Percentiles rank a stretch among this genome's conserved stretches.
Conservation (phyloP, 371 early-diverging fungal genomes). For the Syncephalastrum monosporum region DNA sequence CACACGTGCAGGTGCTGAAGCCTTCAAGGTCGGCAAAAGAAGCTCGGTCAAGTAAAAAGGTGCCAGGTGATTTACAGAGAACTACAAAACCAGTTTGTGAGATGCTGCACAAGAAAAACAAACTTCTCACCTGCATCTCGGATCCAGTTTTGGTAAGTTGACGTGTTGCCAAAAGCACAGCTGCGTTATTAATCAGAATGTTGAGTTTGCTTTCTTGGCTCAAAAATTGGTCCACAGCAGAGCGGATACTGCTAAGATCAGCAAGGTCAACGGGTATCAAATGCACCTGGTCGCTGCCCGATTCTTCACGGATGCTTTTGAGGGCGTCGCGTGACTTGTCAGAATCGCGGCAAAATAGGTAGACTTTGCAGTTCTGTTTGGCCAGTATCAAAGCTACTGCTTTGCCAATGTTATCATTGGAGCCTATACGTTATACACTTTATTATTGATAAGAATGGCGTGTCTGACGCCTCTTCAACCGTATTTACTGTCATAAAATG, state of each 20-base stretch:
- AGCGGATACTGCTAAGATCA: constrained; percentile 13
- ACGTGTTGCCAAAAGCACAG: constrained; percentile 40
- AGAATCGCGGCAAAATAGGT: constrained; percentile 22
- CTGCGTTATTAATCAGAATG: constrained; percentile 61
- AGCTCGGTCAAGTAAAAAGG: constrained; percentile 45
- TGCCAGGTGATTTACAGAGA: constrained; percentile 71
- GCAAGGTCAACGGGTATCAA: constrained; percentile 17
- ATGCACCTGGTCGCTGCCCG: constrained; percentile 7
- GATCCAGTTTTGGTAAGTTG: constrained; percentile 57
- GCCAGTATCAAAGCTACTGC: constrained; percentile 21
- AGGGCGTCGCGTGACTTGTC: constrained; percentile 16
- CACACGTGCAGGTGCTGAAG: constrained; percentile 41
- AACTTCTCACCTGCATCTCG: constrained; percentile 50
- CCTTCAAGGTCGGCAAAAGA: constrained; percentile 9
- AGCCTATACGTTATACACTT: too few species aligned
- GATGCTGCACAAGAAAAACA: neutral
- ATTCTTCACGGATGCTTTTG: constrained; percentile 2
- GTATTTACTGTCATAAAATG: too few species aligned
- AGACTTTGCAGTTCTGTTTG: constrained; percentile 13
- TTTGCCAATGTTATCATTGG: constrained; percentile 27
- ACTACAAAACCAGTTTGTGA: constrained; percentile 10
- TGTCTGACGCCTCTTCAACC: too few species aligned
- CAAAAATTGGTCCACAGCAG: constrained; percentile 7
- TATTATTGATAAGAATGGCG: too few species aligned
- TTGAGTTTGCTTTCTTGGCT: constrained; percentile 27